Conservation (phyloP, 2,329 filamentous ascomycete species). For the Cladophialophora bantiana region DNA sequence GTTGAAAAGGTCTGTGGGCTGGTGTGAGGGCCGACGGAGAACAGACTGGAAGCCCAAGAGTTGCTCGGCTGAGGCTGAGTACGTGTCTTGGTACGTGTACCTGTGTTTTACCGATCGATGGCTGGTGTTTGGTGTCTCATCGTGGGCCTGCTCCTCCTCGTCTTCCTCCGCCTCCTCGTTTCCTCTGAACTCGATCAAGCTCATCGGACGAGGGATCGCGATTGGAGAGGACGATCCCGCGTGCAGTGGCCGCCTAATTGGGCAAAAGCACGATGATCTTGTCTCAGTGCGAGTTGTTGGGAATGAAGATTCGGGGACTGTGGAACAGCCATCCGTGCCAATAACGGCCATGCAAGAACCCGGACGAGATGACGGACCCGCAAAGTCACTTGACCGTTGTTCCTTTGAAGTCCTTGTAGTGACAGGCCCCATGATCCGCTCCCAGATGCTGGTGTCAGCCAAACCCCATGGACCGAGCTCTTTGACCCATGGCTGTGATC, state of each 20-base stretch:
- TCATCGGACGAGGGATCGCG: neutral
- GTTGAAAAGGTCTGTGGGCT: neutral
- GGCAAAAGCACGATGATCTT: neutral
- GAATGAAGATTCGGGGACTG: neutral
- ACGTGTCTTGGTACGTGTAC: slow-evolving; percentile 4
- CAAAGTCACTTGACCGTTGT: slow-evolving; percentile 1
- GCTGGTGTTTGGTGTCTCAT: neutral
- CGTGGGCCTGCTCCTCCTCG: neutral
- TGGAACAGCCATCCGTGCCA: neutral
- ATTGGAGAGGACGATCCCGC: slow-evolving; percentile 1
- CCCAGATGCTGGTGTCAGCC: neutral
- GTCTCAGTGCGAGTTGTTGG: neutral
- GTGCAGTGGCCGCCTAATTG: neutral
- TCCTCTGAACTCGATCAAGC: neutral
- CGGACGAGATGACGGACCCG: neutral
- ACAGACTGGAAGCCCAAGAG: neutral
- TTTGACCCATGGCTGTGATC: neutral
- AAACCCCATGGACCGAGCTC: neutral
- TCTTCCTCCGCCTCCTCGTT: neutral
- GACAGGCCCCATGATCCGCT: neutral
- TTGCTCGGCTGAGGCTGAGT: neutral
- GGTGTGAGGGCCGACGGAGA: neutral
- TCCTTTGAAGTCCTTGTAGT: neutral
- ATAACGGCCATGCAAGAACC: neutral
- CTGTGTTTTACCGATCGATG: neutral